Evolutionary conservation across 2,329 filamentous ascomycete species (phyloP), one percentile per base, ranked within the genome.

Genomic region (Lecanosticta acicola): DNA sequence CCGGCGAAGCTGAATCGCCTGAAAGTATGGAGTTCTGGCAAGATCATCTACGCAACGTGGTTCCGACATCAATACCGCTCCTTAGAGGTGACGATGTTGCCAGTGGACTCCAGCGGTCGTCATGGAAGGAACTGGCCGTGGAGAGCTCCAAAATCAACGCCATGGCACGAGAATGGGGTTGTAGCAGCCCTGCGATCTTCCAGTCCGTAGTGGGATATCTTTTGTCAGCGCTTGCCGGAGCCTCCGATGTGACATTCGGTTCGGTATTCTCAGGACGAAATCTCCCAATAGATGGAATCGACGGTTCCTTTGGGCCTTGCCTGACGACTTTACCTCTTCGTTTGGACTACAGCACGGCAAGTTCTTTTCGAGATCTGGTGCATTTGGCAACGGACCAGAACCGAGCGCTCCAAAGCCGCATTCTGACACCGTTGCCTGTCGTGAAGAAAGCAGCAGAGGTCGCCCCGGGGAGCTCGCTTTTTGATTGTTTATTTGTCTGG

Each of bases 201-300:
- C 88, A 95, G 61, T 79, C 84, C 5, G 81, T 84, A 0, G 69
- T 87, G 44, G 71, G 76, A 1, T 79, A 84, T 61, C 63, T 94
- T 0, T 77, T 90, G 63, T 72, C 76, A 13, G 73, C 75, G 0
- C 80, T 93, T 47, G 63, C 78, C 2, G 86, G 84, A 2, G 71
- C 69, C 1, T 62, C 73, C 0, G 87, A 95, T 60, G 70, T 90
- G 1, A 71, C 82, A 0, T 77, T 94, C 32, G 90, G 90, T 0
- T 84, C 81, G 1, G 86, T 95, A 3, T 85, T 85, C 10, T 94
- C 89, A 8, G 89, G 89, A 1, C 77, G 90, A 44, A 87, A 84
- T 1, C 65, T 89, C n/a, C 78, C 86, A 0, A 63, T 95, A 2
- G 61, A 73, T 3, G 78, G 75, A 0, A 79, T 94, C 26, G 87